A percentile compares a stretch with the other conserved stretches of the same genome.
These are phyloP conservation scores for Magnusiomyces magnusii DNA, from an alignment of 1,139 yeast genomes.

Conservation along the genomic window DNA sequence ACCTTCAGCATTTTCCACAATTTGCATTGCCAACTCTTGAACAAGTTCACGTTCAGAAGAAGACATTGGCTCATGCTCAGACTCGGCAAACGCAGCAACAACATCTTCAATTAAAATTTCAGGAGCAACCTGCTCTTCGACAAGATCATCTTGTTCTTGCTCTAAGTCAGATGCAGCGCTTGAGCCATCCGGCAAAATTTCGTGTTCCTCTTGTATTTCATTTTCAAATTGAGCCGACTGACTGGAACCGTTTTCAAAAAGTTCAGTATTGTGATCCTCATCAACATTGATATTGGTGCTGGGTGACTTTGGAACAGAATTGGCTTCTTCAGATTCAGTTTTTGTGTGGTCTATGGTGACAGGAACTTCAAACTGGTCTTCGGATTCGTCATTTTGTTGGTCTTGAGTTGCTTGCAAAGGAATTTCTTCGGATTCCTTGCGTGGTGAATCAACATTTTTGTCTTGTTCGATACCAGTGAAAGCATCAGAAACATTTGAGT, in stretches of 20 bases:
- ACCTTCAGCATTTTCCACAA: background rate
- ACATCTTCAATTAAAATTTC: slow-evolving; percentile 38
- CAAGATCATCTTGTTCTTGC: slow-evolving; percentile 11
- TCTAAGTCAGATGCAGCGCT: background rate
- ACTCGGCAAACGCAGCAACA: background rate
- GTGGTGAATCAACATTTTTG: background rate
- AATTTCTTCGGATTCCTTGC: too few species aligned
- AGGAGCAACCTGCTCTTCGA: slow-evolving; percentile 78
- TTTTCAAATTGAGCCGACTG: too few species aligned
- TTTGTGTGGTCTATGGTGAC: background rate
- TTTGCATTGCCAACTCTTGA: background rate
- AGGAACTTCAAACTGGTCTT: background rate
- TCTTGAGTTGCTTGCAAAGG: too few species aligned
- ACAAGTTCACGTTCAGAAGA: background rate
- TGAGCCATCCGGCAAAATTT: too few species aligned
- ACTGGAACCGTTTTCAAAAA: too few species aligned
- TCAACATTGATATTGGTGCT: too few species aligned
- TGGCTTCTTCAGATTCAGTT: background rate
- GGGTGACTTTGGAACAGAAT: too few species aligned
- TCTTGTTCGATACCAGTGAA: too few species aligned
- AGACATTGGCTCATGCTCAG: slow-evolving; percentile 36
- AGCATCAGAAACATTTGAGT: background rate
- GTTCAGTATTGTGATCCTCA: too few species aligned
- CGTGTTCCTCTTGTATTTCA: too few species aligned
- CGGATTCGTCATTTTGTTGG: too few species aligned